Evolutionary conservation across 176 grass and related monocot species (phyloP).

Genomic region (Rhynchospora tenuis): DNA sequence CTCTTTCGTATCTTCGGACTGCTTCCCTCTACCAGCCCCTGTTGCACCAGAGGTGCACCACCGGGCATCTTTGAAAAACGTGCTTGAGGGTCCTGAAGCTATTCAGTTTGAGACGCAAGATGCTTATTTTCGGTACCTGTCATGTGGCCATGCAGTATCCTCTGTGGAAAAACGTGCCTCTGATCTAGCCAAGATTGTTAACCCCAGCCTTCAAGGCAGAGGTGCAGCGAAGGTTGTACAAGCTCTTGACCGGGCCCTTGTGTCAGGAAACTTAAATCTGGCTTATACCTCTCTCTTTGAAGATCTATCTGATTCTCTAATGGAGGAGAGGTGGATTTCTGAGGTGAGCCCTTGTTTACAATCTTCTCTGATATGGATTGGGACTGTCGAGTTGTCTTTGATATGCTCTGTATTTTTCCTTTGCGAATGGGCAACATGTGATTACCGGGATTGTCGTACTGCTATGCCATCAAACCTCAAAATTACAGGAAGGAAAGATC

Average conservation of each 20-base stretch:
- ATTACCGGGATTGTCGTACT: slow-evolving; percentile 91
- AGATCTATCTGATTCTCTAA: slow-evolving; percentile 76
- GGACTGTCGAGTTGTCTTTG: slow-evolving; percentile 66
- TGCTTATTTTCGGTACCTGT: slow-evolving; percentile 69
- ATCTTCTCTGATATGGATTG: slow-evolving; percentile 97
- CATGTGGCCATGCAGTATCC: slow-evolving; percentile 71
- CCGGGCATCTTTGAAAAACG: slow-evolving; percentile 49
- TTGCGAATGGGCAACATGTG: slow-evolving; percentile 99
- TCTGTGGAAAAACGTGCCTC: slow-evolving; percentile 72
- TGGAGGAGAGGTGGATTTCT: slow-evolving; percentile 94
- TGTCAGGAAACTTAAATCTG: slow-evolving; percentile 55
- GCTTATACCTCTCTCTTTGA: slow-evolving; percentile 85
- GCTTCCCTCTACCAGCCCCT: slow-evolving; percentile 76
- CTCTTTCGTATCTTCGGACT: slow-evolving; percentile 97
- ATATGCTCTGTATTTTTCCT: slow-evolving; percentile 98
- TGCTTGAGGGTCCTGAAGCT: slow-evolving; percentile 48
- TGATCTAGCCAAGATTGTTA: slow-evolving; percentile 76
- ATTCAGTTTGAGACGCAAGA: slow-evolving; percentile 56
- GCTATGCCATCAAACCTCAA: slow-evolving; percentile 45
- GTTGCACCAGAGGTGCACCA: slow-evolving; percentile 68
- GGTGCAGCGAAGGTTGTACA: slow-evolving; percentile 89
- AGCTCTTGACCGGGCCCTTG: slow-evolving; percentile 81
- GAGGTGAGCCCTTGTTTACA: slow-evolving; percentile 92
- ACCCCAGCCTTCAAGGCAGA: slow-evolving; percentile 67
- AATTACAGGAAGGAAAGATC: slow-evolving; percentile 84